Conservation (phyloP, 768 basidiomycete species). For the Pulveroboletus sp. region DNA sequence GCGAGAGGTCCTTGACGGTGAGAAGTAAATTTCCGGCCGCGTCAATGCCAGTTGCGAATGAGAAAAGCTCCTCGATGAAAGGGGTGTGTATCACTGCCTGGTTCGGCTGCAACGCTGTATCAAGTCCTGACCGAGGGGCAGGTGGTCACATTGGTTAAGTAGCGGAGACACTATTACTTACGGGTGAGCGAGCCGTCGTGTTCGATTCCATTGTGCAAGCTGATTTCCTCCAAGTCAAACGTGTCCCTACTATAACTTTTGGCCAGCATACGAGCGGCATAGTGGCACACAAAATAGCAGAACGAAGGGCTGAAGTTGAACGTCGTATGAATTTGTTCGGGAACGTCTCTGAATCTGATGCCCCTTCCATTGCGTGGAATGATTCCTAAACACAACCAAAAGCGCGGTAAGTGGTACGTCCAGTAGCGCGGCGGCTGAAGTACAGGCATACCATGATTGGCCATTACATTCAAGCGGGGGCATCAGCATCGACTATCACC, state of each 20-base stretch:
- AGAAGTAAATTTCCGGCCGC: constrained; percentile 42
- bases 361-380: constrained; percentile 60
- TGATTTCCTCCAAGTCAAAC: constrained; percentile 49
- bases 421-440: constrained; percentile 25
- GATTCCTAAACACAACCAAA: constrained; percentile 25
- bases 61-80: constrained; percentile 52
- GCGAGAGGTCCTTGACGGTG: constrained; percentile 56
- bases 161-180: constrained; percentile 3
- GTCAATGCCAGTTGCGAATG: constrained; percentile 55
- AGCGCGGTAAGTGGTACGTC: background rate
- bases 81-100: constrained; percentile 49
- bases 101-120: constrained; percentile 41
- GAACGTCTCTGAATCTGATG: constrained; percentile 51
- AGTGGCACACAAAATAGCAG: constrained; percentile 58
- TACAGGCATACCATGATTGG: constrained; percentile 69
- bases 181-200: constrained; percentile 27
- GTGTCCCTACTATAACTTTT: constrained; percentile 53
- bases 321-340: constrained; percentile 39
- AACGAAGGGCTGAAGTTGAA: constrained; percentile 70
- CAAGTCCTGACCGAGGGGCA: constrained; percentile 42
- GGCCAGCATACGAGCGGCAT: constrained; percentile 50
- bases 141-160: background rate
- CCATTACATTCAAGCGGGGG: constrained; percentile 71
- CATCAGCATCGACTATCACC: constrained; percentile 68
- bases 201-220: constrained; percentile 14